Conservation (phyloP, 305 asterid species). For the Fraxinus angustifolia region DNA sequence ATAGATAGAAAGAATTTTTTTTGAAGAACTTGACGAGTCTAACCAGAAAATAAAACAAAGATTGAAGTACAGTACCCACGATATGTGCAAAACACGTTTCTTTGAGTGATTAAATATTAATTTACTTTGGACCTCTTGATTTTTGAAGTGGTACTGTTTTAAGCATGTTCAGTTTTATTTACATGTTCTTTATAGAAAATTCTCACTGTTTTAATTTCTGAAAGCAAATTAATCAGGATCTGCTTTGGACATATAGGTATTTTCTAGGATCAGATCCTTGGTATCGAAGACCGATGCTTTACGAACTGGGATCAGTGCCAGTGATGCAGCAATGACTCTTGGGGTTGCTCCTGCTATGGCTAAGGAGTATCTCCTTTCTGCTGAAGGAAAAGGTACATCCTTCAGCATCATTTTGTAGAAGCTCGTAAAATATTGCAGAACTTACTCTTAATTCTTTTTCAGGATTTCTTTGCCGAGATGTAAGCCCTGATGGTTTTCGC, state of each 20-base stretch:
- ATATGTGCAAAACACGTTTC: background rate
- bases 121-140: slow-evolving; percentile 1
- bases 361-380: slow-evolving; percentile 90
- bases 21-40: background rate
- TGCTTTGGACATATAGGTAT: slow-evolving; percentile 38
- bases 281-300: slow-evolving; percentile 64
- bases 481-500: slow-evolving; percentile 90
- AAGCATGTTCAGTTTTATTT: background rate
- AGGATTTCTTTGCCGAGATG: slow-evolving; percentile 92
- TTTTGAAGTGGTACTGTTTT: background rate
- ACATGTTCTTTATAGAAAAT: background rate
- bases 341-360: slow-evolving; percentile 99
- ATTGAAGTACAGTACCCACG: background rate
- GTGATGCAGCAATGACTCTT: slow-evolving; percentile 90
- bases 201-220: background rate
- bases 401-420: background rate
- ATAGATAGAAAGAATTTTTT: background rate
- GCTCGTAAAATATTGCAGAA: slow-evolving; percentile 6
- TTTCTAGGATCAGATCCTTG: slow-evolving; percentile 65
- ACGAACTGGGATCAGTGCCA: slow-evolving; percentile 64
- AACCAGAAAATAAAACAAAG: slow-evolving; percentile 8
- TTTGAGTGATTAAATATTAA: background rate
- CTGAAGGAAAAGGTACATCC: slow-evolving; percentile 78
- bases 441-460: slow-evolving; percentile 34
- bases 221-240: slow-evolving; percentile 5